These are phyloP conservation scores for Alternaria infectoria DNA, from an alignment of 2,329 filamentous ascomycete species.

Conservation along the genomic window DNA sequence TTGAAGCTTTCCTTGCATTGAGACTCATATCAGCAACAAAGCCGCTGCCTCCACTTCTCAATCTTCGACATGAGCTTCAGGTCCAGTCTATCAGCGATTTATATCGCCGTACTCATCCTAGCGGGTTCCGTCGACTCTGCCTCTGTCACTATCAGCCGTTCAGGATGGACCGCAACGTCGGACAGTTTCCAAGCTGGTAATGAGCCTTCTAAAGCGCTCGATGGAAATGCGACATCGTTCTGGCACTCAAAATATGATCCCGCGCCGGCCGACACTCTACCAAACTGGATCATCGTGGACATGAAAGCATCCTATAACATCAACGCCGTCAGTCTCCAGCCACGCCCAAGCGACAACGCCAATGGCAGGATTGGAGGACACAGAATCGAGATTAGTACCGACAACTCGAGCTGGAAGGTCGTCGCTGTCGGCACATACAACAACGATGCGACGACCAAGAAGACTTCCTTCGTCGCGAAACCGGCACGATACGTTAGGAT, in stretches of 20 bases:
- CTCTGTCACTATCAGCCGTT: conserved; percentile 24
- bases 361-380: conserved; percentile 49
- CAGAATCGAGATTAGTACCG: conserved; percentile 38
- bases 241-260: conserved; percentile 44
- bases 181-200: conserved; percentile 32
- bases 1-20: not conserved
- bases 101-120: conserved; percentile 3
- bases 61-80: not conserved
- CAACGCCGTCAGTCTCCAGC: conserved; percentile 41
- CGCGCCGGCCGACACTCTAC: conserved; percentile 25
- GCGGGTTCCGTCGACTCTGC: conserved; percentile 12
- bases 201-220: conserved; percentile 36
- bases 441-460: conserved; percentile 33
- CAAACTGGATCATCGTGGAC: conserved; percentile 43
- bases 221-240: conserved; percentile 38
- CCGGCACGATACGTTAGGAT: conserved; percentile 31
- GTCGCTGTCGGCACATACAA: conserved; percentile 34
- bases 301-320: conserved; percentile 39
- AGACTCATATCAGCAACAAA: not conserved
- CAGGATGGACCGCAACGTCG: conserved; percentile 34
- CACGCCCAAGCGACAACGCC: conserved; percentile 38
- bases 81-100: not conserved
- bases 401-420: conserved; percentile 35
- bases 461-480: conserved; percentile 27
- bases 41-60: not conserved